Percentiles rank a stretch among this genome's conserved stretches.
Conservation (phyloP, 75 land plant species). For the Picea glauca region DNA sequence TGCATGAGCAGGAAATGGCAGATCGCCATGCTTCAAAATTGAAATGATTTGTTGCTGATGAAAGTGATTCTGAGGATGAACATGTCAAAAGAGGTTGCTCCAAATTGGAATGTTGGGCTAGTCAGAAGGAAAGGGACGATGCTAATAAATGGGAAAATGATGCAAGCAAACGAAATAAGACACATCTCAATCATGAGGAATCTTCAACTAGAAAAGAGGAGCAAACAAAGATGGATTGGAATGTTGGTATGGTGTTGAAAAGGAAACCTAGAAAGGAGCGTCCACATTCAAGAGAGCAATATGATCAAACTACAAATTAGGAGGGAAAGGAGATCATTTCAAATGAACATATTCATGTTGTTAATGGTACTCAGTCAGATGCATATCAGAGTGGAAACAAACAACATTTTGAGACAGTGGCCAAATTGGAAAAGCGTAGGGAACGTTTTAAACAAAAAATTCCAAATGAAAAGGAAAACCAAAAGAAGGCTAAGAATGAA, state of each 20-base stretch:
- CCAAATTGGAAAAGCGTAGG: slow-evolving; percentile 77
- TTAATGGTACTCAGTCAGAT: not conserved
- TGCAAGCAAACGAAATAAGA: slow-evolving; percentile 16
- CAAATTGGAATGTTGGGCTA: slow-evolving; percentile 88
- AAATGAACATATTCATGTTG: slow-evolving; percentile 2
- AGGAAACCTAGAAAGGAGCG: slow-evolving; percentile 16
- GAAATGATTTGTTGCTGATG: slow-evolving; percentile 28
- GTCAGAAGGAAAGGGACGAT: slow-evolving; percentile 72
- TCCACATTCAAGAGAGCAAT: slow-evolving; percentile 11
- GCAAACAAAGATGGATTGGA: not conserved
- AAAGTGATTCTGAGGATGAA: slow-evolving; percentile 57
- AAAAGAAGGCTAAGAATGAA: slow-evolving; percentile 44
- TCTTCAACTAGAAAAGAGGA: slow-evolving; percentile 4
- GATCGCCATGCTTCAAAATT: slow-evolving; percentile 14
- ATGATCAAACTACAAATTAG: slow-evolving; percentile 5
- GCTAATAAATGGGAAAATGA: slow-evolving; percentile 16
- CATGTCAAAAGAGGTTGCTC: slow-evolving; percentile 62
- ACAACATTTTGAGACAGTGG: slow-evolving; percentile 55
- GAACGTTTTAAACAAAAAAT: slow-evolving; percentile 82
- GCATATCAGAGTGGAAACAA: slow-evolving; percentile 20
- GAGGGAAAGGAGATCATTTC: slow-evolving; percentile 23
- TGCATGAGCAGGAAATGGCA: slow-evolving; percentile 4
- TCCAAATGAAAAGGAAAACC: slow-evolving; percentile 54
- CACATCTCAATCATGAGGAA: not conserved
- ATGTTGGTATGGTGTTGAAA: slow-evolving; percentile 13